Percentiles rank a stretch among this genome's conserved stretches.
Conservation (phyloP, 352 stramenopile species). For the Phytopythium montanum region DNA sequence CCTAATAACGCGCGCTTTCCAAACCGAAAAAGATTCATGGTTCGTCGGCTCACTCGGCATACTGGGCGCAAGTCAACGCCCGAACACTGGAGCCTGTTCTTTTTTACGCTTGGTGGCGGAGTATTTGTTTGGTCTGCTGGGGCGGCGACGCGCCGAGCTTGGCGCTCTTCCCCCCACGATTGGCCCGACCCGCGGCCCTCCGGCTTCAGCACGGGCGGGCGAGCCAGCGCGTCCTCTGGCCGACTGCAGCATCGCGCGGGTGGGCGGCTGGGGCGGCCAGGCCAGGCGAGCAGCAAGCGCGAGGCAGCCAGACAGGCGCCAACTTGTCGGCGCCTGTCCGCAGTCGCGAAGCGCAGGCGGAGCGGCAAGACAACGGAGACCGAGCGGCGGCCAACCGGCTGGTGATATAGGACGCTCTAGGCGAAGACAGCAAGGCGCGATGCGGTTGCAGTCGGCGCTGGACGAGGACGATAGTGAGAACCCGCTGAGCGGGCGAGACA, state of each 20-base stretch:
- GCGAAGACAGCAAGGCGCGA: background rate
- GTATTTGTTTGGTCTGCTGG: background rate
- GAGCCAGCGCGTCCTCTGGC: background rate
- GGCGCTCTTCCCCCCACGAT: background rate
- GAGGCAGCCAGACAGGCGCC: no score
- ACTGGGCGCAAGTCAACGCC: background rate
- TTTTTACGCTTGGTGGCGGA: background rate
- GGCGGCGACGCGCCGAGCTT: background rate
- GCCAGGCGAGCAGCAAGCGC: background rate
- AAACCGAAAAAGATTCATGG: conserved; percentile 3
- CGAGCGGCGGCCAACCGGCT: no score
- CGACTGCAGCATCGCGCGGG: background rate
- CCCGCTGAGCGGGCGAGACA: background rate
- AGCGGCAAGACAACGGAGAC: no score
- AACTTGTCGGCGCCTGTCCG: no score
- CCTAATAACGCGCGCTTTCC: background rate
- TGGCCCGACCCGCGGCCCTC: background rate
- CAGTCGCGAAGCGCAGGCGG: no score
- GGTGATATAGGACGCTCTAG: no score
- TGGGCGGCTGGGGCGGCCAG: background rate
- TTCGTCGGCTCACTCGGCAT: background rate
- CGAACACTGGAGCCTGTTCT: background rate
- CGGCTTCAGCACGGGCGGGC: background rate
- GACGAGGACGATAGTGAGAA: background rate
- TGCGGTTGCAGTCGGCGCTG: background rate